phyloP scores from a whole-genome alignment of 768 basidiomycete species.

The Macrolepiota fuliginosa region DNA sequence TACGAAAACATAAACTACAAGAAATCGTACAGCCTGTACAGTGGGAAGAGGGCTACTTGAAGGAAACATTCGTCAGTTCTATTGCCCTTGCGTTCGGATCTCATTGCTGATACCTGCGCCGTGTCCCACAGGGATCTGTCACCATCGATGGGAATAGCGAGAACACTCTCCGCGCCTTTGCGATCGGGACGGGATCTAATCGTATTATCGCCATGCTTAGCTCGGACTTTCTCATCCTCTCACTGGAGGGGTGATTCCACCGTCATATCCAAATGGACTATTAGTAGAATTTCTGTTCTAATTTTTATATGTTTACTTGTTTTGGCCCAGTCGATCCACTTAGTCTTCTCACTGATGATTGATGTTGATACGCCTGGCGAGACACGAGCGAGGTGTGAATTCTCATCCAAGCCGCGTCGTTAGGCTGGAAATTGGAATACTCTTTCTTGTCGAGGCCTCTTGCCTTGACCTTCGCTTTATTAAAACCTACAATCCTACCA shows the following conservation, averaged over 20 bases:
- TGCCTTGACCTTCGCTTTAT: too few species aligned
- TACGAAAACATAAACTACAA: neutral
- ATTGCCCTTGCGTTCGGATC: slow-evolving; percentile 16
- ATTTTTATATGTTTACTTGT: too few species aligned
- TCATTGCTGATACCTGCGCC: neutral
- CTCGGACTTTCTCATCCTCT: neutral
- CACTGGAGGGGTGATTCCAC: neutral
- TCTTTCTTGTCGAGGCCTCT: too few species aligned
- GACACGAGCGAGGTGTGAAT: too few species aligned
- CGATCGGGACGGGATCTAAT: neutral
- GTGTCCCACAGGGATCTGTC: neutral
- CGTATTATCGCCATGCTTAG: neutral
- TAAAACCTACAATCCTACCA: too few species aligned
- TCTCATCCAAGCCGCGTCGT: too few species aligned
- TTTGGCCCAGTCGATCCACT: too few species aligned
- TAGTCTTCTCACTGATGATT: too few species aligned
- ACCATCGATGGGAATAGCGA: neutral
- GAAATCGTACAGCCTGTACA: slow-evolving; percentile 1
- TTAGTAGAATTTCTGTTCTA: too few species aligned
- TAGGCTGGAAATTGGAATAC: too few species aligned
- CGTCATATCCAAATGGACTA: too few species aligned
- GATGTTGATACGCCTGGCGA: too few species aligned
- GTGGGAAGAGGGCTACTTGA: neutral
- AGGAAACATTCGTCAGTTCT: slow-evolving; percentile 7
- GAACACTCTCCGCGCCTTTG: neutral